Percentiles rank a stretch among this genome's conserved stretches.
These are phyloP conservation scores for Fusarium nematophilum DNA, from an alignment of 2,329 filamentous ascomycete species.

Conservation along the genomic window DNA sequence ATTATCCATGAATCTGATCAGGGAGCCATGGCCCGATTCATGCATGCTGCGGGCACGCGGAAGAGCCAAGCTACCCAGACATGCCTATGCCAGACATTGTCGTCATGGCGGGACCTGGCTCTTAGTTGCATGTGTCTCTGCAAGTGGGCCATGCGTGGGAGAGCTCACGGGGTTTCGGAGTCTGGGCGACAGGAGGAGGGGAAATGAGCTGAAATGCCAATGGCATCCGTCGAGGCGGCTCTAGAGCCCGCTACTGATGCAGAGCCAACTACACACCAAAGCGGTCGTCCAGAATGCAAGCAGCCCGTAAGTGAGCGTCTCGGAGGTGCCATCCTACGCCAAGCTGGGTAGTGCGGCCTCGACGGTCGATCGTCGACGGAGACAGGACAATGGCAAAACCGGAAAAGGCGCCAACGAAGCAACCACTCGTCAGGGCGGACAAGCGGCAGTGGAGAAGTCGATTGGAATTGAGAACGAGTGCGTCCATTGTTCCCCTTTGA, in stretches of 20 bases:
- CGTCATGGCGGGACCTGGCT: constrained; percentile 36
- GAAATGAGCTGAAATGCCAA: constrained; percentile 31
- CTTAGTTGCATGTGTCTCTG: constrained; percentile 34
- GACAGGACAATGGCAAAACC: constrained; percentile 21
- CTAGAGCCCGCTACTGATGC: constrained; percentile 23
- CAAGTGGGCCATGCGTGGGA: constrained; percentile 24
- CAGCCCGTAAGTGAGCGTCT: constrained; percentile 25
- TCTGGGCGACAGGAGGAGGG: constrained; percentile 26
- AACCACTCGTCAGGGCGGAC: constrained; percentile 21
- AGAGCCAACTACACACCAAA: constrained; percentile 29
- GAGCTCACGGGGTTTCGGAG: constrained; percentile 31
- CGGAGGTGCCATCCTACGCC: constrained; percentile 24
- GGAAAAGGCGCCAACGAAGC: constrained; percentile 24
- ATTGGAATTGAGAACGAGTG: constrained; percentile 1
- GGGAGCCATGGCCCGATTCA: constrained; percentile 25
- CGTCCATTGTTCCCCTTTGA: constrained; percentile 1
- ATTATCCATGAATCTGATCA: constrained; percentile 20
- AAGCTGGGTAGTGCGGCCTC: constrained; percentile 28
- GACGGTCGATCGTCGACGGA: constrained; percentile 33
- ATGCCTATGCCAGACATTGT: constrained; percentile 29
- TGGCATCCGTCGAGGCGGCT: constrained; percentile 21
- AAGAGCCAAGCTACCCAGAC: constrained; percentile 18
- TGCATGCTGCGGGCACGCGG: constrained; percentile 22
- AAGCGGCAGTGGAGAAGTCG: constrained; percentile 38
- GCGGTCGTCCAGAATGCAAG: constrained; percentile 10